Percentiles rank a stretch among this genome's conserved stretches.
These are phyloP conservation scores for Aspergillus fructus DNA, from an alignment of 2,329 filamentous ascomycete genomes.

Conservation along the genomic window DNA sequence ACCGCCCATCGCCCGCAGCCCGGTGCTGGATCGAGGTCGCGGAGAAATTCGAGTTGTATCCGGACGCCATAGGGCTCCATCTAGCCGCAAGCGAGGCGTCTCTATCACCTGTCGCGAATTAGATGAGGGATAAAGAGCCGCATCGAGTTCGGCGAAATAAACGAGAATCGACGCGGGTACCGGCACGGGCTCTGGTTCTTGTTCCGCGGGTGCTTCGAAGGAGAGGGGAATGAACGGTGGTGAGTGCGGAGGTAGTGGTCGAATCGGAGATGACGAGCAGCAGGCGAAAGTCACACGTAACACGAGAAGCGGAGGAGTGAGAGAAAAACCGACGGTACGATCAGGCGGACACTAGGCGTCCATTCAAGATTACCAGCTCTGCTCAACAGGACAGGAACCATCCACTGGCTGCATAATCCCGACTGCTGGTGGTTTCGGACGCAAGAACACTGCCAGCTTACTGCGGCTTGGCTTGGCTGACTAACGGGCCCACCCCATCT, in stretches of 20 bases:
- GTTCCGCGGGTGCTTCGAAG: conserved; percentile 14
- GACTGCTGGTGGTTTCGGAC: conserved; percentile 15
- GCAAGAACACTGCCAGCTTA: neutral
- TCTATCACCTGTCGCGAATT: conserved; percentile 37
- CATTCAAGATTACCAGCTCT: conserved; percentile 4
- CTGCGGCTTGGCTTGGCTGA: conserved; percentile 18
- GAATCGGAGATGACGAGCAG: conserved; percentile 4
- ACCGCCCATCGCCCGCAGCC: conserved; percentile 36
- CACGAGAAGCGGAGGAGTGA: conserved; percentile 6
- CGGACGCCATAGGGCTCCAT: conserved; percentile 49
- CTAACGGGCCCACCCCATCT: conserved; percentile 11
- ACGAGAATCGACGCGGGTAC: neutral
- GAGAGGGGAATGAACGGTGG: conserved; percentile 14
- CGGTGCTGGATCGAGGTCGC: conserved; percentile 43
- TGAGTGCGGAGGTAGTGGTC: conserved; percentile 11
- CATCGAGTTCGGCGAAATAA: conserved; percentile 28
- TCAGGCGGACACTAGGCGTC: conserved; percentile 2
- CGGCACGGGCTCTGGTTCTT: neutral
- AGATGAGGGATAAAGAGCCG: conserved; percentile 24
- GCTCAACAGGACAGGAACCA: neutral
- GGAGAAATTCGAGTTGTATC: conserved; percentile 43
- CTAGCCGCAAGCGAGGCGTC: conserved; percentile 33
- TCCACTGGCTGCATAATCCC: neutral
- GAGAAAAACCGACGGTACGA: neutral
- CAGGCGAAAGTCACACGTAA: conserved; percentile 10